Evolutionary conservation across 352 stramenopile species (phyloP).

Genomic region (Globisporangium okanoganense): DNA sequence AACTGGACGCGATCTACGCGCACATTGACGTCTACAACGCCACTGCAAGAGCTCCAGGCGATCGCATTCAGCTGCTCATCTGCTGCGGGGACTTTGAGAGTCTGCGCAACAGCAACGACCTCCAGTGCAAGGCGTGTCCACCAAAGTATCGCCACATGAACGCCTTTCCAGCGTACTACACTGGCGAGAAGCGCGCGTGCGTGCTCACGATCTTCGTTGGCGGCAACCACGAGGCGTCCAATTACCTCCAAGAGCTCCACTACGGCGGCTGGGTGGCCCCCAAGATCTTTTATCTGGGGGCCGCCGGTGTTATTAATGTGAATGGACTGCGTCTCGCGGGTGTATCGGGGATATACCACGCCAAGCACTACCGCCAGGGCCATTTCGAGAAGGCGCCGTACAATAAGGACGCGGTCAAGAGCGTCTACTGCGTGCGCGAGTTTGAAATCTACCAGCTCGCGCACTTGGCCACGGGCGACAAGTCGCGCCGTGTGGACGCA

Average conservation of each 20-base stretch:
- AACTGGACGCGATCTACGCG: conserved; percentile 92
- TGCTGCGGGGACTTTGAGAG: conserved; percentile 96
- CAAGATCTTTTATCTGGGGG: conserved; percentile 96
- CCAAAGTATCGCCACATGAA: conserved; percentile 85
- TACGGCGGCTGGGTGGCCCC: conserved; percentile 95
- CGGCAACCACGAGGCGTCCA: conserved; percentile 96
- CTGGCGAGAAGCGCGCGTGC: conserved; percentile 74
- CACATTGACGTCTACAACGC: conserved; percentile 57
- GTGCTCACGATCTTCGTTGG: conserved; percentile 94
- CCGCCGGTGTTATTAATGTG: conserved; percentile 77
- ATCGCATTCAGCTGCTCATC: conserved; percentile 86
- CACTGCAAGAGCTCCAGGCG: conserved; percentile 19
- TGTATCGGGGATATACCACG: conserved; percentile 93
- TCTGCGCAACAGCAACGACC: conserved; percentile 87
- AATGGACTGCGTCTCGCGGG: conserved; percentile 88
- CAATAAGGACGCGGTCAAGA: conserved; percentile 44
- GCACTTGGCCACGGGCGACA: conserved; percentile 17
- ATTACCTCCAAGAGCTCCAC: conserved; percentile 90
- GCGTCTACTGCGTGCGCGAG: conserved; percentile 89
- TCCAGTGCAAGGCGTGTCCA: conserved; percentile 86
- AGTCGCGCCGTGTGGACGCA: conserved; percentile 60
- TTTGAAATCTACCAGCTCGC: conserved; percentile 81
- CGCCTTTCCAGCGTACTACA: conserved; percentile 92
- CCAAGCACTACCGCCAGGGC: conserved; percentile 62
- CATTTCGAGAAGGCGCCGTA: conserved; percentile 55